Evolutionary conservation across 352 stramenopile genomes (phyloP).

Genomic region (Phytophthora pistaciae): DNA sequence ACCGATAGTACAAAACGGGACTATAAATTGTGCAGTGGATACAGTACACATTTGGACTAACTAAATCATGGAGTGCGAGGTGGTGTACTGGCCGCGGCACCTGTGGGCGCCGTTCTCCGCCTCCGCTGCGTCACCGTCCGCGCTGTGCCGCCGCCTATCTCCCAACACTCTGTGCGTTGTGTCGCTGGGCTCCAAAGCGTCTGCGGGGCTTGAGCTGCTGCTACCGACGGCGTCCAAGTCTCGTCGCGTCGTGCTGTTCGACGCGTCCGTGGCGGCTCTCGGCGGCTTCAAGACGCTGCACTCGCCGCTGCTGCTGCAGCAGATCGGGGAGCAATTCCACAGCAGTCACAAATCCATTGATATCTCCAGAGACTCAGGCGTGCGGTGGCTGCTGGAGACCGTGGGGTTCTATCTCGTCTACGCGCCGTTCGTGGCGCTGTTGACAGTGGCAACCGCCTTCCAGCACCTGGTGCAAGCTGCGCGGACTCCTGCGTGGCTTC

Average conservation of each 20-base stretch:
- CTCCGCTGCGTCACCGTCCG: background rate
- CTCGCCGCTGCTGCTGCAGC: slow-evolving; percentile 10
- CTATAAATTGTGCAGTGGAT: too few species aligned
- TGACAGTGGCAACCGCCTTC: slow-evolving; percentile 16
- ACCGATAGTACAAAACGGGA: too few species aligned
- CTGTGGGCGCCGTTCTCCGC: slow-evolving; percentile 12
- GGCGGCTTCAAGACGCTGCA: slow-evolving; percentile 32
- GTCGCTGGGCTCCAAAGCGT: background rate
- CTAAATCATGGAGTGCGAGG: slow-evolving; percentile 14
- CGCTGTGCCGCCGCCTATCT: background rate
- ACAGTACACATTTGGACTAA: background rate
- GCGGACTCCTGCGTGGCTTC: slow-evolving; percentile 29
- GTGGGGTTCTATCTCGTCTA: background rate
- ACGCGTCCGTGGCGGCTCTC: slow-evolving; percentile 27
- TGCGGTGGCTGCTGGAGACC: background rate
- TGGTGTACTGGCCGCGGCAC: slow-evolving; percentile 63
- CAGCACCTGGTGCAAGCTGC: slow-evolving; percentile 17
- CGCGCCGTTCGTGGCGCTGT: slow-evolving; percentile 12
- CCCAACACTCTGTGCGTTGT: background rate
- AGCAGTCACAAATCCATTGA: background rate
- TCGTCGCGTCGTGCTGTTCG: slow-evolving; percentile 38
- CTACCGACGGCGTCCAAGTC: slow-evolving; percentile 3
- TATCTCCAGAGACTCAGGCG: background rate
- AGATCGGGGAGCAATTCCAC: background rate
- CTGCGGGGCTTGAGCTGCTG: slow-evolving; percentile 1